These are phyloP conservation scores for Exsudoporus frostii DNA, from an alignment of 768 basidiomycete genomes.

Conservation along the genomic window DNA sequence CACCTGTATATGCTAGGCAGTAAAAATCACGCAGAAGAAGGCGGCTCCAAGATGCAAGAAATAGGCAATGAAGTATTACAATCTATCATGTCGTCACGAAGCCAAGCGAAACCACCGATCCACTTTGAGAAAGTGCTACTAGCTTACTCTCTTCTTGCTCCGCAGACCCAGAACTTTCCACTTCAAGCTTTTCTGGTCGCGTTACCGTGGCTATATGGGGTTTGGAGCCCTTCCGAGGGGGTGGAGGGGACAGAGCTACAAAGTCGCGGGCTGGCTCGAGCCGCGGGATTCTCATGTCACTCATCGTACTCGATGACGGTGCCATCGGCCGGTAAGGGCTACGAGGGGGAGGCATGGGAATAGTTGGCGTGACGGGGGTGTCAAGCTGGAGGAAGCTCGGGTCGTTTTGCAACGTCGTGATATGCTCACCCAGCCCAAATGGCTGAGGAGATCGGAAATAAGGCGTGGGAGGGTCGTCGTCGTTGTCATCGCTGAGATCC, in stretches of 20 bases:
- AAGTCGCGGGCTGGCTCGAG: conserved; percentile 35
- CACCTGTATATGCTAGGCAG: neutral
- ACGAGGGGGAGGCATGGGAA: conserved; percentile 17
- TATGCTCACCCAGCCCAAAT: conserved; percentile 55
- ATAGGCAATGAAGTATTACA: conserved; percentile 9
- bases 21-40: neutral
- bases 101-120: conserved; percentile 53
- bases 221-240: conserved; percentile 58
- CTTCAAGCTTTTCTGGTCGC: conserved; percentile 11
- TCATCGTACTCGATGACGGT: conserved; percentile 2
- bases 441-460: conserved; percentile 8
- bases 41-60: conserved; percentile 13
- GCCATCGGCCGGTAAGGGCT: conserved; percentile 28
- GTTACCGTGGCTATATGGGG: conserved; percentile 33
- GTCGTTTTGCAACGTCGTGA: conserved; percentile 49
- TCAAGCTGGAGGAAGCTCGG: conserved; percentile 59
- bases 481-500: conserved; percentile 23
- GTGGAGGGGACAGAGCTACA: conserved; percentile 61
- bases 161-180: conserved; percentile 6
- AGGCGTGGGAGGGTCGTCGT: conserved; percentile 30
- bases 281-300: conserved; percentile 13
- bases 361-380: conserved; percentile 40
- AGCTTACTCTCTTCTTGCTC: conserved; percentile 10
- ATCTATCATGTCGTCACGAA: conserved; percentile 42
- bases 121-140: conserved; percentile 44